Evolutionary conservation across 2,329 filamentous ascomycete species (phyloP).

Genomic region (Paramyrothecium roridum): DNA sequence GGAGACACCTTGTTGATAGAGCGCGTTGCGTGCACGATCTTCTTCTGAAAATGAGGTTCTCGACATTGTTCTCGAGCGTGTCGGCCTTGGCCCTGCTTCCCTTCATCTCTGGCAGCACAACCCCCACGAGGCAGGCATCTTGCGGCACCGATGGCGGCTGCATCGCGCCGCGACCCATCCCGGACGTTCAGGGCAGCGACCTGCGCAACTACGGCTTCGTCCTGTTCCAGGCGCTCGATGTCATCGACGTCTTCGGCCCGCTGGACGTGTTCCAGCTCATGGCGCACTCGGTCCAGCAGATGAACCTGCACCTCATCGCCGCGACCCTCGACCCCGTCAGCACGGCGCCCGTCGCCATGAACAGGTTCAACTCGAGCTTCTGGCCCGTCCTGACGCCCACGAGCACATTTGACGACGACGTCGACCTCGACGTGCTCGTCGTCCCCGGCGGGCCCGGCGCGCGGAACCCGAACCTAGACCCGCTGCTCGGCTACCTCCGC

Average conservation of each 20-base stretch:
- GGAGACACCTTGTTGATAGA: too few relatives aligned
- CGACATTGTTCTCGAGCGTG: too few relatives aligned
- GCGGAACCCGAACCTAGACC: conserved; percentile 22
- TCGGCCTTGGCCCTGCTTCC: neutral
- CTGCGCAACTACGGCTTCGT: conserved; percentile 36
- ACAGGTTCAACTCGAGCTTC: conserved; percentile 30
- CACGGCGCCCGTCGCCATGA: conserved; percentile 25
- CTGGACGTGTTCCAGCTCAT: conserved; percentile 41
- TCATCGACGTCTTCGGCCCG: conserved; percentile 44
- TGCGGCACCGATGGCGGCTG: conserved; percentile 8
- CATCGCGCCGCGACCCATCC: conserved; percentile 15
- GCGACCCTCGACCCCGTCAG: conserved; percentile 37
- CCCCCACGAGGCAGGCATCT: too few relatives aligned
- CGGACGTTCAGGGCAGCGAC: conserved; percentile 13
- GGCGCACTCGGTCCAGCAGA: conserved; percentile 21
- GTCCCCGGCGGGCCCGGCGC: conserved; percentile 60
- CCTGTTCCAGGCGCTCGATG: conserved; percentile 41
- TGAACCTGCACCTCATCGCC: conserved; percentile 39
- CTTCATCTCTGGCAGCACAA: neutral
- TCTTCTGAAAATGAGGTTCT: too few relatives aligned
- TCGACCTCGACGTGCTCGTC: conserved; percentile 57
- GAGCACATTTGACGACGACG: conserved; percentile 49
- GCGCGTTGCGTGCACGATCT: too few relatives aligned
- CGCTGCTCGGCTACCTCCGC: conserved; percentile 37
- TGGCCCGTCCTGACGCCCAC: conserved; percentile 35